These are phyloP conservation scores for Vigna angularis DNA, from an alignment of 306 rosid genomes.

Conservation along the genomic window DNA sequence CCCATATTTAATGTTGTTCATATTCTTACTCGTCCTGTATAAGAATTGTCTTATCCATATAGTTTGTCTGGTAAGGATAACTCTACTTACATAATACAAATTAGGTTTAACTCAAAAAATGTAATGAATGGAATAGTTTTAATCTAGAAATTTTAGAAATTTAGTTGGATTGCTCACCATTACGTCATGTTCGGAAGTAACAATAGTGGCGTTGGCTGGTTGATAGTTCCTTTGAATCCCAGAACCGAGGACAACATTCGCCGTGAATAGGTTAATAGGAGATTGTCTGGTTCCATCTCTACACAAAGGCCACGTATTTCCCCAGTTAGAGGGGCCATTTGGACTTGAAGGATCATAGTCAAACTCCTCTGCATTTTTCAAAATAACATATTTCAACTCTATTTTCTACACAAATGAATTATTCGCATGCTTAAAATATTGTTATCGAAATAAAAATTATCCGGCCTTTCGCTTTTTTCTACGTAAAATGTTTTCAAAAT, in stretches of 20 bases:
- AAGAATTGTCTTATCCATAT: too few species aligned
- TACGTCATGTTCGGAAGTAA: neutral
- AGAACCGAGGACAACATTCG: neutral
- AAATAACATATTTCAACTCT: neutral
- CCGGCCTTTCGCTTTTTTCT: neutral
- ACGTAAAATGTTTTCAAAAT: neutral
- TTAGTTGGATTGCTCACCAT: neutral
- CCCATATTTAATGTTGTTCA: too few species aligned
- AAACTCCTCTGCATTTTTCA: neutral
- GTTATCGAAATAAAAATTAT: neutral
- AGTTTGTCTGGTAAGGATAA: too few species aligned
- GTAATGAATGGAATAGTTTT: too few species aligned
- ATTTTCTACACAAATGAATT: neutral
- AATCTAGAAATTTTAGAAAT: too few species aligned
- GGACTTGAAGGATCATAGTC: neutral
- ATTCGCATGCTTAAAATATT: too few species aligned
- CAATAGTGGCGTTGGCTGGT: neutral
- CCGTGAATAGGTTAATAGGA: neutral
- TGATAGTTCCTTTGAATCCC: neutral
- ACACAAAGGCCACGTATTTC: constrained; percentile 11
- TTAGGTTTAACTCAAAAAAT: too few species aligned
- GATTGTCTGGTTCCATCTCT: neutral
- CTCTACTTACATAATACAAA: too few species aligned
- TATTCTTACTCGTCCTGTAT: too few species aligned
- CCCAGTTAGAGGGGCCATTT: neutral